Evolutionary conservation across 495 filamentous ascomycete species (phyloP).

Genomic region (Penicillium ochrochloron): DNA sequence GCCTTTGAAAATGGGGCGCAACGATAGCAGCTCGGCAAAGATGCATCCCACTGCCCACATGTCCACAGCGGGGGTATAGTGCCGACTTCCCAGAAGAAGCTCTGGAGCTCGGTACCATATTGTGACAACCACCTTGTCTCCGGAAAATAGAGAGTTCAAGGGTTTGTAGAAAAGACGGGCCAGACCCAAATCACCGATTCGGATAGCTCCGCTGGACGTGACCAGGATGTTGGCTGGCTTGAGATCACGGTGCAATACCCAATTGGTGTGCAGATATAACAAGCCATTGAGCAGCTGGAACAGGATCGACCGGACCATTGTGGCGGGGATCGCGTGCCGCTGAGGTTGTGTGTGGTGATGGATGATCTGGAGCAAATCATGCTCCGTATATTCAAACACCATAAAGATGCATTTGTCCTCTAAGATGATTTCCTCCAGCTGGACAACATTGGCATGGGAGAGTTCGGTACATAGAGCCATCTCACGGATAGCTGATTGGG

Average conservation of each 20-base stretch:
- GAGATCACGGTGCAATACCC: conserved; percentile 95
- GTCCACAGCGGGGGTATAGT: conserved; percentile 96
- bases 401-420: conserved; percentile 99
- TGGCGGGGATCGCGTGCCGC: conserved; percentile 82
- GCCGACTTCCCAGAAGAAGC: conserved; percentile 83
- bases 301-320: conserved; percentile 87
- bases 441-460: conserved; percentile 86
- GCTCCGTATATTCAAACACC: conserved; percentile 99
- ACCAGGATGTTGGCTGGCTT: conserved; percentile 99
- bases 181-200: conserved; percentile 91
- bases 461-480: conserved; percentile 99
- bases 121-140: conserved; percentile 98
- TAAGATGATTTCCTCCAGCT: conserved; percentile 92
- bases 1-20: conserved; percentile 97
- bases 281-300: conserved; percentile 94
- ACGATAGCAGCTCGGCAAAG: conserved; percentile 88
- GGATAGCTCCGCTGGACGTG: conserved; percentile 83
- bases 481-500: conserved; percentile 94
- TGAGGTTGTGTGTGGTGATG: conserved; percentile 93
- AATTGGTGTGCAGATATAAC: conserved; percentile 93
- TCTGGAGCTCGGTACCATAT: conserved; percentile 99
- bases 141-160: conserved; percentile 83
- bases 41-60: conserved; percentile 98
- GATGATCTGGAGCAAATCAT: conserved; percentile 95
- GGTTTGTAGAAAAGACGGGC: conserved; percentile 94